Percentiles rank a stretch among this genome's conserved stretches.
phyloP scores from a whole-genome alignment of 768 basidiomycete genomes.

The Serendipita sp. region DNA sequence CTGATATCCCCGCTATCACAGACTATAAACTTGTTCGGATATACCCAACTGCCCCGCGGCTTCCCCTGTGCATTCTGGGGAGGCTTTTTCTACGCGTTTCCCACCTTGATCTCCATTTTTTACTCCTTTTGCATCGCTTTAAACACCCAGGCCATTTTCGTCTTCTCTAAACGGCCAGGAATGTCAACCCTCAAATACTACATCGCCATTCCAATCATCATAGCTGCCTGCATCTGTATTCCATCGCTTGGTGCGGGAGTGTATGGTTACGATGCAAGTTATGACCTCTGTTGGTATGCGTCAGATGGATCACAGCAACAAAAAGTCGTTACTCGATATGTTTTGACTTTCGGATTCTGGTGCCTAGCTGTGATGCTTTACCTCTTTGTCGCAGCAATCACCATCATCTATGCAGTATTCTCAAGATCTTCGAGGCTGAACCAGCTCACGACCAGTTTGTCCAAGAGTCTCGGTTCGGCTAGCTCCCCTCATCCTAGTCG shows the following conservation, averaged over 20 bases:
- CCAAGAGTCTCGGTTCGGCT: not conserved
- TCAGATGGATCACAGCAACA: not conserved
- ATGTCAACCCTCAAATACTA: slow-evolving; percentile 8
- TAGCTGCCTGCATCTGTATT: slow-evolving; percentile 6
- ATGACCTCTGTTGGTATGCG: slow-evolving; percentile 9
- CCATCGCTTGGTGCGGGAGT: not conserved
- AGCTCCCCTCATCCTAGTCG: not conserved
- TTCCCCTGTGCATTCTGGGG: slow-evolving; percentile 5
- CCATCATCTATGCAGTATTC: slow-evolving; percentile 7
- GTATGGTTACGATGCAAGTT: slow-evolving; percentile 8
- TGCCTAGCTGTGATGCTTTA: slow-evolving; percentile 7
- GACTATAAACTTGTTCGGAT: slow-evolving; percentile 8
- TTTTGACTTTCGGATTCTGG: slow-evolving; percentile 8
- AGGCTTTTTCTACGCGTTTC: slow-evolving; percentile 8
- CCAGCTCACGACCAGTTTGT: not conserved
- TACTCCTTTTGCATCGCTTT: slow-evolving; percentile 8
- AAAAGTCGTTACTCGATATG: slow-evolving; percentile 3
- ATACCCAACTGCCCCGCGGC: slow-evolving; percentile 1
- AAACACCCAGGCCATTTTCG: slow-evolving; percentile 7
- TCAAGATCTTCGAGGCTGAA: not conserved
- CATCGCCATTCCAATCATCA: slow-evolving; percentile 1
- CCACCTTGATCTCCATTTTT: slow-evolving; percentile 6
- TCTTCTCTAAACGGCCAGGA: slow-evolving; percentile 8
- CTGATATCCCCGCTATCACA: not conserved
- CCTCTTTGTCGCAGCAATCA: slow-evolving; percentile 5